Evolutionary conservation across 2,329 filamentous ascomycete genomes (phyloP), one percentile per base, ranked within the genome.

Genomic region (Sclerotinia borealis): DNA sequence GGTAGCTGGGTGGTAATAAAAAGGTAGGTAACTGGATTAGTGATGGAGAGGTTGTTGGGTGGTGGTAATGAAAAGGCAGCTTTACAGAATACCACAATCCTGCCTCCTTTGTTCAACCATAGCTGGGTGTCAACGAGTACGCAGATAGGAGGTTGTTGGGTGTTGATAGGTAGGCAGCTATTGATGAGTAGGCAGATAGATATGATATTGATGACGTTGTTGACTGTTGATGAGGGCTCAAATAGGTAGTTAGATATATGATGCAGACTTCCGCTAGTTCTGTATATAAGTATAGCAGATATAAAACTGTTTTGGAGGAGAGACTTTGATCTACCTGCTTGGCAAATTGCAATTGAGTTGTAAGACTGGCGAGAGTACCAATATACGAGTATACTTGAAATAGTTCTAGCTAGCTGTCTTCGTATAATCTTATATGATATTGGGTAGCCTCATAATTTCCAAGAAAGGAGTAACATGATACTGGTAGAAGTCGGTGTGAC

Each of bases 401-500:
- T 36, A 22, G n/a, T n/a, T 3, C 41, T 43, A 43, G 19, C n/a
- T 43, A 43, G 36, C 11, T 22, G 31, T 17, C 52, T 31, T 43
- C 37, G 25, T 17, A 55, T 11, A 15, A 31, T 11, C 37, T 55
- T 25, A 43, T 31, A 13, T 22, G 11, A 55, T 22, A 17, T 43
- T 31, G n/a, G n/a, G 52, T 17, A 43, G 52, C 37, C 37, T 55
- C 52, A 31, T 22, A 7, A 43, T 41, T 55, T 55, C 25, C 51
- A 29, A 55, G 25, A 55, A n/a, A 27, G 25, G 49, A 22, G 52
- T 31, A 41, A 31, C 6, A 55, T 22, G n/a, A n/a, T n/a, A n/a
- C n/a, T n/a, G n/a, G n/a, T n/a, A n/a, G n/a, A 43, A 61, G 59
- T 61, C 59, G 59, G 59, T 61, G 59, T 45, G 48, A 36, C 22